These are phyloP conservation scores for Amanita inopinata DNA, from an alignment of 768 basidiomycete species.

Conservation along the genomic window DNA sequence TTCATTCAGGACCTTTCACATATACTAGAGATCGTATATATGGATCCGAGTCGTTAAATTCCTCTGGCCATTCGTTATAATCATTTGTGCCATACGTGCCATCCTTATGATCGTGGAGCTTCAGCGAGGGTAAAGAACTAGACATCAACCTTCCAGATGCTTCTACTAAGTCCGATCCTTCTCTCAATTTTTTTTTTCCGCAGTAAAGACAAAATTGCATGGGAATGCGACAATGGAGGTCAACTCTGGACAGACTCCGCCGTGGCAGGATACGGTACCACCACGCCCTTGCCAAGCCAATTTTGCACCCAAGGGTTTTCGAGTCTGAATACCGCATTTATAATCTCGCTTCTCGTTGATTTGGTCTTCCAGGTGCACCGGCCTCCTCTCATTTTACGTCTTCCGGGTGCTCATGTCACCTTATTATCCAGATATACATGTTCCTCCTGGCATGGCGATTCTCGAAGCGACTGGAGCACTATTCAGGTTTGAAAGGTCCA, in stretches of 20 bases:
- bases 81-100: constrained; percentile 52
- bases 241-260: constrained; percentile 45
- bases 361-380: constrained; percentile 54
- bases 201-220: constrained; percentile 58
- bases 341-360: constrained; percentile 52
- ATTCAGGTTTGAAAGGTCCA: constrained; percentile 53
- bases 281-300: constrained; percentile 37
- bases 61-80: constrained; percentile 63
- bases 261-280: constrained; percentile 29
- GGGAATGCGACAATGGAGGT: constrained; percentile 69
- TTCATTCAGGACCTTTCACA: constrained; percentile 10
- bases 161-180: constrained; percentile 3
- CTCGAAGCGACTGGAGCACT: constrained; percentile 61
- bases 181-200: constrained; percentile 10
- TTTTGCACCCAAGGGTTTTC: constrained; percentile 55
- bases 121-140: constrained; percentile 42
- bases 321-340: constrained; percentile 55
- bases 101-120: constrained; percentile 69
- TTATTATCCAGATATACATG: constrained; percentile 59
- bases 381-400: constrained; percentile 15
- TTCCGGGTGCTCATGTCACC: constrained; percentile 16
- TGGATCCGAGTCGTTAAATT: constrained; percentile 57
- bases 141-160: constrained; percentile 7
- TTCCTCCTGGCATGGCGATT: constrained; percentile 69
- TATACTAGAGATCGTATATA: constrained; percentile 52